Evolutionary conservation across 2,329 filamentous ascomycete species (phyloP), one percentile per base, ranked within the genome.

Genomic region (Ceratocystis destructans): DNA sequence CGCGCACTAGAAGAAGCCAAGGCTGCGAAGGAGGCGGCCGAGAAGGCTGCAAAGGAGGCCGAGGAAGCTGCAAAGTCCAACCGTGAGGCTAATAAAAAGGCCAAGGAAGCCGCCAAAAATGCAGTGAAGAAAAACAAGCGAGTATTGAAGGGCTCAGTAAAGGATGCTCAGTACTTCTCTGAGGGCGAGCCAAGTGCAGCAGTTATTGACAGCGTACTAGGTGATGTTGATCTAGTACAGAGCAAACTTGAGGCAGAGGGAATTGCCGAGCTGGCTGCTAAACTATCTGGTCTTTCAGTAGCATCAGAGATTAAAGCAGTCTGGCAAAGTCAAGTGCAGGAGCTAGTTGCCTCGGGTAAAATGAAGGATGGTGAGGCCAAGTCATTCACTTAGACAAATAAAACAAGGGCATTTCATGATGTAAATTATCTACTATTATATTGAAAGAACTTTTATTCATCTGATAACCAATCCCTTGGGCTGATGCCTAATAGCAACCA

Each of bases 111-210:
- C 1, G 94, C 94, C 67, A 99, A 99, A 86, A 96, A 91, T 74
- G 94, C 94, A 15, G 88, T 94, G 73, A 99, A 99, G 88, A 99
- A 99, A 89, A 99, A 99, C 85, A 96, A 96, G 85, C 90, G 94
- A 81, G 88, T 97, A 61, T 86, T 99, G 72, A 91, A 95, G 77
- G 87, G 85, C 69, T 91, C 89, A 70, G 89, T 93, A 78, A 99
- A 99, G 83, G 94, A 99, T 71, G 92, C 89, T 73, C 96, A 96
- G 82, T 99, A 99, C 85, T 96, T 99, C 76, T 82, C 81, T 67
- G 79, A 79, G 22, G 88, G 86, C 65, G 88, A 92, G 68, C 79
- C 87, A 31, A 83, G 88, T n/a, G 81, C 89, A 15, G 79, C 84
- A 10, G 84, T 90, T 74, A 90, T 99, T 71, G 92, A 97, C 73